These are phyloP conservation scores for Colletotrichum plurivorum DNA, from an alignment of 2,329 filamentous ascomycete species.

Conservation along the genomic window DNA sequence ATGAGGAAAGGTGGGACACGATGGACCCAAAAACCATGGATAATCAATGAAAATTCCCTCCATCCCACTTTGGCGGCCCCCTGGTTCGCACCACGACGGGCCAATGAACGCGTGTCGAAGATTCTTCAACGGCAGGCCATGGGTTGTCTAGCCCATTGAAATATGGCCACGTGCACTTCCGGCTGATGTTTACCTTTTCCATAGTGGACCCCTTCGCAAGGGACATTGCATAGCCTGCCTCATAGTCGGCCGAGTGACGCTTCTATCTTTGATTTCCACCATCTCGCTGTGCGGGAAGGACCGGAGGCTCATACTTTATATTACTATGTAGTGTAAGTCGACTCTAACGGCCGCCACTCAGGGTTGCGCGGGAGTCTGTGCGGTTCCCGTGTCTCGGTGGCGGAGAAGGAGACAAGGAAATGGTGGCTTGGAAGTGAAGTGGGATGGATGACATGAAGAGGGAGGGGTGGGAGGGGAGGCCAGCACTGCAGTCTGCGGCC, in stretches of 20 bases:
- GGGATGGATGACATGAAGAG: conserved; percentile 37
- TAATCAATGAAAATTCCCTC: conserved; percentile 41
- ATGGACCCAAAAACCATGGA: conserved; percentile 35
- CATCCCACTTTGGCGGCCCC: conserved; percentile 36
- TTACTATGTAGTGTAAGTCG: background rate
- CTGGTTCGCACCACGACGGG: conserved; percentile 26
- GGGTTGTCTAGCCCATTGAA: conserved; percentile 38
- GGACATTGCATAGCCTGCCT: conserved; percentile 24
- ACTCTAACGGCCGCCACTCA: conserved; percentile 32
- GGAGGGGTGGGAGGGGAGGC: conserved; percentile 9
- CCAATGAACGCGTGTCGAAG: conserved; percentile 35
- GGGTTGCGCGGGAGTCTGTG: conserved; percentile 44
- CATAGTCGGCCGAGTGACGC: conserved; percentile 35
- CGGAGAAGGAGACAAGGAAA: conserved; percentile 36
- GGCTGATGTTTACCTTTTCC: conserved; percentile 38
- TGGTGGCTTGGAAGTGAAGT: conserved; percentile 35
- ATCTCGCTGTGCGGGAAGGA: background rate
- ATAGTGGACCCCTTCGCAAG: conserved; percentile 36
- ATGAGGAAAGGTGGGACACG: conserved; percentile 39
- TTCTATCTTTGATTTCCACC: conserved; percentile 37
- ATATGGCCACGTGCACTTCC: conserved; percentile 40
- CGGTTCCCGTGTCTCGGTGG: conserved; percentile 41
- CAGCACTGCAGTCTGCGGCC: conserved; percentile 24
- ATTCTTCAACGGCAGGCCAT: conserved; percentile 40
- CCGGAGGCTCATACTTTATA: conserved; percentile 22